Conservation (phyloP, 345 rosid genomes). For the Abelmoschus esculentus region DNA sequence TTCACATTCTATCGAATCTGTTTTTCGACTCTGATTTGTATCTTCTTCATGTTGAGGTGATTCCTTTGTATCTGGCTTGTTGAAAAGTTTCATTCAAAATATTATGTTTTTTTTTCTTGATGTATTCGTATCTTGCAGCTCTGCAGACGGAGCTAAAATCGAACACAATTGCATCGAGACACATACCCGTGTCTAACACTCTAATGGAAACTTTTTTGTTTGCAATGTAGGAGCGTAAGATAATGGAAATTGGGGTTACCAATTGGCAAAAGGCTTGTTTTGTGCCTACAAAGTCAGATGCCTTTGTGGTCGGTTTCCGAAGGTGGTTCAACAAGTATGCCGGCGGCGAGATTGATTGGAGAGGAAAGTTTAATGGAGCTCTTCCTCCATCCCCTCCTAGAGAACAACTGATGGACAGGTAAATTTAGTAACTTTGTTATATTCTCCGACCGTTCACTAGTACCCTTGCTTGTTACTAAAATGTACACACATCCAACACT, state of each 20-base stretch:
- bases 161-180: too few relatives aligned
- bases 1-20: slow-evolving; percentile 66
- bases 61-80: not conserved
- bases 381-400: slow-evolving; percentile 72
- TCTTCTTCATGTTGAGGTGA: slow-evolving; percentile 81
- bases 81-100: not conserved
- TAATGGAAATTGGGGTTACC: slow-evolving; percentile 47
- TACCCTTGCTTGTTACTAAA: not conserved
- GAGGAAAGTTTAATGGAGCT: slow-evolving; percentile 48
- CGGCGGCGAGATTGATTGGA: slow-evolving; percentile 61
- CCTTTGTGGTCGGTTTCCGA: slow-evolving; percentile 61
- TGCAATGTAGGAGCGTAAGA: slow-evolving; percentile 58
- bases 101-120: not conserved
- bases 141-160: too few relatives aligned
- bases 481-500: not conserved
- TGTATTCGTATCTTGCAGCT: not conserved
- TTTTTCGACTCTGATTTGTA: slow-evolving; percentile 82
- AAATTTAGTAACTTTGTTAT: not conserved
- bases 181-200: not conserved
- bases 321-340: slow-evolving; percentile 71
- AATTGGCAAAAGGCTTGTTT: slow-evolving; percentile 85
- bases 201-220: not conserved
- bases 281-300: slow-evolving; percentile 70
- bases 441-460: not conserved
- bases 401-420: slow-evolving; percentile 84